Evolutionary conservation across 495 filamentous ascomycete genomes (phyloP), one percentile per base, ranked within the genome.

Genomic region (Talaromyces wortmannii): DNA sequence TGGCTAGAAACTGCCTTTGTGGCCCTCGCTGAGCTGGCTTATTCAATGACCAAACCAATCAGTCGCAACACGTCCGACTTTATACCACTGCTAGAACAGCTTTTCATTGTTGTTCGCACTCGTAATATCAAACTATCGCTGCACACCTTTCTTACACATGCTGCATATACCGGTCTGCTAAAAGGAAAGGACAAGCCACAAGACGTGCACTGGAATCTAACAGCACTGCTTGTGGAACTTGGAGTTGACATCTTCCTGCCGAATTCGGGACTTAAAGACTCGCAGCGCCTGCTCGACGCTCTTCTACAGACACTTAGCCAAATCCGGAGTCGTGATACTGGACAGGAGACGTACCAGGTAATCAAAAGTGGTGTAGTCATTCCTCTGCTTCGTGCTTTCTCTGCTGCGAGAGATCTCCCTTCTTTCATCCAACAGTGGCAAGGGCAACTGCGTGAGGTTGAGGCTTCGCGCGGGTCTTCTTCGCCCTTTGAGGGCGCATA

Each of bases 1-100:
- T 91, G 88, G 88, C 60, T 84, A n/a, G 82, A 88, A 64, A 75
- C 71, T 0, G 71, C 88, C 7, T 90, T 90, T 58, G 76, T 78
- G 51, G 69, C 71, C 8, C 67, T 87, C 36, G 70, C 72, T 16
- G 72, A 77, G 57, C 57, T 77, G 48, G 67, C 74, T 13, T 77
- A 63, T 50, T 74, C 69, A 12, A 61, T 63, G n/a, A 61, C 66
- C n/a, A 71, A 75, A 54, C 60, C 70, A 13, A 57, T 59, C 0
- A 52, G 58, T 6, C 62, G 58, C 1, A 73, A 66, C 44, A 62
- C 63, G 45, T 48, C 63, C 15, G 64, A 64, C 2, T 76, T 75
- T 46, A 69, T 74, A 13, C 46, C 52, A 2, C 60, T 75, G 3
- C 52, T 77, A 48, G 71, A 76, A 48, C 62, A 63, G 7, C 67